Base-by-base conservation (phyloP, 2,329 filamentous ascomycete genomes). In the Apiospora pterosperma region DNA sequence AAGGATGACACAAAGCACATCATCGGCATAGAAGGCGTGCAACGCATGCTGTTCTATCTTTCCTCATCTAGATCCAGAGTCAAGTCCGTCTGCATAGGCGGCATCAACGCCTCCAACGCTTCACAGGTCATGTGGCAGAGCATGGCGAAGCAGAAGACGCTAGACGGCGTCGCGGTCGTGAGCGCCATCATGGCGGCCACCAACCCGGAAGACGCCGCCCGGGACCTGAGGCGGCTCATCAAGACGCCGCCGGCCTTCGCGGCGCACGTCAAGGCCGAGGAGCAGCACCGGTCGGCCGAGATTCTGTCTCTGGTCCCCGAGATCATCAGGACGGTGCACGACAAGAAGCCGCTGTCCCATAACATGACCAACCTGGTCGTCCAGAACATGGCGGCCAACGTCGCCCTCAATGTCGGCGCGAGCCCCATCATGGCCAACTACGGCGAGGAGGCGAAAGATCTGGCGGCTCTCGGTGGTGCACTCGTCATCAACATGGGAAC, bases 361-460 rank as follows among this genome's bases (percentile, higher is more conserved):
- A 97, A 97, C 79, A 98, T 98, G 92, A 98, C 96, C 62, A 98
- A 98, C 76, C 84, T 94, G 62, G 95, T 98, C 0, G 95, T 97
- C 25, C 93, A 97, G 73, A 97, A 97, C 79, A 92, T 98, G 72
- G 92, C 94, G 19, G 95, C 96, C 62, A 97, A 97, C 73, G 90
- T 97, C 3, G 93, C 92, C 42, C 84, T 66, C 19, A 88, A 90
- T 38, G 84, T 96, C 62, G 95, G 95, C 39, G 91, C 92, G 14
- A 96, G 91, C 23, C 95, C 95, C 42, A 97, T 97, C 77, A 98
- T 98, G 95, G 90, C 93, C 8, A 94, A 92, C 76, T 92, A 94
- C 72, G 92, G 89, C 31, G 86, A 89, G 61, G 95, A 98, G 81
- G 93, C 93, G 0, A 76, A 79, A 8, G 94, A 97, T 73, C 84